phyloP scores from a whole-genome alignment of 768 basidiomycete genomes.

The Mycena olivaceomarginata region DNA sequence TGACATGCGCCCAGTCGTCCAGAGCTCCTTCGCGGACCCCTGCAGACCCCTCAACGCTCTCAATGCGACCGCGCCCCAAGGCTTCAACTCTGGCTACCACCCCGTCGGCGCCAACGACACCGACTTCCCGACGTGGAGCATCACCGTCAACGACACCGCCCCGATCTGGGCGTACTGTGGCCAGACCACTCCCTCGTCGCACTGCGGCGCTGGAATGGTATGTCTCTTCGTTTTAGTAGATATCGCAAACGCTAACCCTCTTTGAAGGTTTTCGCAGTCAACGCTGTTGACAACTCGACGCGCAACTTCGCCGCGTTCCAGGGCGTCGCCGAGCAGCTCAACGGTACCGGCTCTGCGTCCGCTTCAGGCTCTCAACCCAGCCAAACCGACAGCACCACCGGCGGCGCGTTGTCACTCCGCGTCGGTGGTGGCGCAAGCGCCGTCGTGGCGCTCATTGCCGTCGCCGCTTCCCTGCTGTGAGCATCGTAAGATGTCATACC shows the following conservation, averaged over 20 bases:
- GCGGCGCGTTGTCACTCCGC: conserved; percentile 57
- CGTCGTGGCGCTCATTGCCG: conserved; percentile 53
- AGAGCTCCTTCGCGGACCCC: conserved; percentile 74
- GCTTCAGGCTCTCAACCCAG: conserved; percentile 47
- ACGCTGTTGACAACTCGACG: conserved; percentile 68
- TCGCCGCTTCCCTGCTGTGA: conserved; percentile 60
- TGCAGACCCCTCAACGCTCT: conserved; percentile 58
- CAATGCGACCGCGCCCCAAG: conserved; percentile 69
- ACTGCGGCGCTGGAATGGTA: conserved; percentile 73
- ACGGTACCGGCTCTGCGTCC: conserved; percentile 66
- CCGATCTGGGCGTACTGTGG: conserved; percentile 73
- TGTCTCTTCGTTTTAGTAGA: no score
- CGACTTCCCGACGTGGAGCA: conserved; percentile 71
- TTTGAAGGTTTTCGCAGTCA: conserved; percentile 68
- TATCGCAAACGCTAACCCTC: no score
- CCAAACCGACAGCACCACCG: conserved; percentile 41
- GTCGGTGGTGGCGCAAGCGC: conserved; percentile 55
- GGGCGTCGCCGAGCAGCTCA: conserved; percentile 70
- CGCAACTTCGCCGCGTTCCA: conserved; percentile 77
- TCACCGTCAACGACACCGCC: conserved; percentile 74
- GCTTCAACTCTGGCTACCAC: conserved; percentile 64
- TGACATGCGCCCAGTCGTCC: conserved; percentile 66
- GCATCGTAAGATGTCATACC: conserved; percentile 12
- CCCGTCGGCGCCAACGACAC: conserved; percentile 65
- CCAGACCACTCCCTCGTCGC: conserved; percentile 55